Evolutionary conservation across 2,329 filamentous ascomycete genomes (phyloP), one percentile per base, ranked within the genome.

Genomic region (Ophiostoma ulmi): DNA sequence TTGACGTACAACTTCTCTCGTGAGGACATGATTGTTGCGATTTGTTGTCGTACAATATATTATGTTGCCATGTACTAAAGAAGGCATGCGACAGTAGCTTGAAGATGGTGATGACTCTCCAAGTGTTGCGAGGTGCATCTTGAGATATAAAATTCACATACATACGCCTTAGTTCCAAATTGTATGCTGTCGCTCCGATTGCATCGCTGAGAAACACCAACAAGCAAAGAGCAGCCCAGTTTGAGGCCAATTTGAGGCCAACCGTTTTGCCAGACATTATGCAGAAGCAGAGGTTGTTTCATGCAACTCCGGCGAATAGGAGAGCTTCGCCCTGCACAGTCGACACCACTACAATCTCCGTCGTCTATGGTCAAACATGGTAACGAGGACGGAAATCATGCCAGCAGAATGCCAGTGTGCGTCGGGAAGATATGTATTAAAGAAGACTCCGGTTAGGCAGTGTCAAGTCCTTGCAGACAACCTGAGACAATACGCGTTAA

Each of bases 161-260:
- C 13, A 26, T 26, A 26, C 2, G 52, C 6, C 17, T 0, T 6
- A 48, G 17, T 48, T 20, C 17, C 17, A 48, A 20, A 13, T 11
- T 6, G 17, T 48, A 20, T 8, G n/a, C 41, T 20, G 44, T 20
- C 17, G 17, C 44, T 48, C 44, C 17, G 44, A 48, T 48, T 48
- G 17, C 44, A 48, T 48, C 44, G 6, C 11, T 10, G 20, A 10
- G 6, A 8, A 55, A 13, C 7, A 5, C 48, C 8, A 26, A 13
- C 22, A 17, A 61, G 14, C 26, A 31, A 35, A 63, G 13, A 63
- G 26, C 58, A 26, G 20, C 26, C 7, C 58, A 63, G 17, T 8
- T 63, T 63, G 58, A 63, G 58, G 58, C 58, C 58, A 63, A 63
- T 7, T 63, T 63, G 58, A 63, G 58, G 58, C 58, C 58, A 35